phyloP scores from a whole-genome alignment of 768 basidiomycete genomes.

The Trametes elegans region DNA sequence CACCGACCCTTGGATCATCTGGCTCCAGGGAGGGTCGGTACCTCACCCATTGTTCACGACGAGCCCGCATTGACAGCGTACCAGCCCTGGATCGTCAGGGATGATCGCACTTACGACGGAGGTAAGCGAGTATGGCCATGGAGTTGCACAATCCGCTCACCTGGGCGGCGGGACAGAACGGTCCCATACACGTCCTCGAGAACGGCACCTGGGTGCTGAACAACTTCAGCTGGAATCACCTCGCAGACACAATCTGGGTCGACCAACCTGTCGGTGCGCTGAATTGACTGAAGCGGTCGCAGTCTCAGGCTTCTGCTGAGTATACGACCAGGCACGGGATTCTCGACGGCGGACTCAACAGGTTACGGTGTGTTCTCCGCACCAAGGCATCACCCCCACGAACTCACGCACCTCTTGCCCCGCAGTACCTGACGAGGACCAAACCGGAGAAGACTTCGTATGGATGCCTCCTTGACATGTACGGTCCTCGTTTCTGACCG shows the following conservation, averaged over 20 bases:
- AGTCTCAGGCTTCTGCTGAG: no score
- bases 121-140: slow-evolving; percentile 24
- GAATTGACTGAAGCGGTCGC: no score
- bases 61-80: no score
- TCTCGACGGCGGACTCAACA: slow-evolving; percentile 57
- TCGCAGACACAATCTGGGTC: slow-evolving; percentile 68
- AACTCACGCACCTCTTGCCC: not conserved
- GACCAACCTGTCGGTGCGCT: slow-evolving; percentile 60
- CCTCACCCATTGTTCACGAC: no score
- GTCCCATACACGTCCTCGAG: slow-evolving; percentile 55
- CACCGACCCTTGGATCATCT: slow-evolving; percentile 68
- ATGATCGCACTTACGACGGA: slow-evolving; percentile 62
- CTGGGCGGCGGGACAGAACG: slow-evolving; percentile 44
- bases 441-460: slow-evolving; percentile 54
- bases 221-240: slow-evolving; percentile 53
- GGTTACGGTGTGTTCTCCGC: slow-evolving; percentile 51
- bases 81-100: slow-evolving; percentile 68
- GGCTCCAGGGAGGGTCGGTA: slow-evolving; percentile 67
- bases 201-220: slow-evolving; percentile 52
- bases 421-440: slow-evolving; percentile 62
- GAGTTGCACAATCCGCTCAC: not conserved
- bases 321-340: slow-evolving; percentile 52
- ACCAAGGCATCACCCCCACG: not conserved
- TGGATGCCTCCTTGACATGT: slow-evolving; percentile 20
- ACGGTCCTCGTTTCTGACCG: not conserved